Evolutionary conservation across 1,139 yeast species (phyloP), one percentile per base, ranked within the genome.

Genomic region (Sugiyamaella pinicola): DNA sequence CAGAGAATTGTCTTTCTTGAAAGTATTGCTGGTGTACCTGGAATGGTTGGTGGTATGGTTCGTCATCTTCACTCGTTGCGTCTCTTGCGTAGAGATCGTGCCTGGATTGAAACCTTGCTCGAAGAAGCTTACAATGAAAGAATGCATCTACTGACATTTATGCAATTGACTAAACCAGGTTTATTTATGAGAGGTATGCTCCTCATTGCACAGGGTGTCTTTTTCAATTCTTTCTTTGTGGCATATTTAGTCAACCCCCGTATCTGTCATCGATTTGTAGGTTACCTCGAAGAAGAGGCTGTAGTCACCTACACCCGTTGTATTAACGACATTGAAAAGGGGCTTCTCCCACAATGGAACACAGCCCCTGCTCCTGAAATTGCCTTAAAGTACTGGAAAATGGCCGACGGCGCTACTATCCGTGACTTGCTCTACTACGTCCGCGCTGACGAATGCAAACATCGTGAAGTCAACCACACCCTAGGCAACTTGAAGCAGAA

Each of bases 71-170:
- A 22, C 57, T 71, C 57, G 62, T 67, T 62, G 71, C 73, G 39
- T 69, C 71, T 35, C 70, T 70, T 51, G 68, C 76, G 77, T 60
- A 72, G 91, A 56, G 93, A 85, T 65, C 80, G 82, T 61, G 91
- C 88, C 1, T 85, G 90, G 87, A 79, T 85, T 58, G 88, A 85
- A 66, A 83, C 90, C 0, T 72, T 85, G 41, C 72, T 82, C 37
- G 91, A 85, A 63, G 93, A 85, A 64, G 90, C 91, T 0, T 85
- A 84, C 70, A 85, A 85, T 63, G 93, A 85, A 69, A 76, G 90
- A 64, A 85, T 85, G 86, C 93, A 85, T 63, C 74, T 85, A 48
- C 71, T 85, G 57, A 85, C 90, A 0, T 85, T 85, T 61, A 78
- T 85, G 58, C 81, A 83, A 64, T 69, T 85, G 55, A 84, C 85